Conservation (phyloP, 768 basidiomycete genomes). For the Auriculariales sp. region DNA sequence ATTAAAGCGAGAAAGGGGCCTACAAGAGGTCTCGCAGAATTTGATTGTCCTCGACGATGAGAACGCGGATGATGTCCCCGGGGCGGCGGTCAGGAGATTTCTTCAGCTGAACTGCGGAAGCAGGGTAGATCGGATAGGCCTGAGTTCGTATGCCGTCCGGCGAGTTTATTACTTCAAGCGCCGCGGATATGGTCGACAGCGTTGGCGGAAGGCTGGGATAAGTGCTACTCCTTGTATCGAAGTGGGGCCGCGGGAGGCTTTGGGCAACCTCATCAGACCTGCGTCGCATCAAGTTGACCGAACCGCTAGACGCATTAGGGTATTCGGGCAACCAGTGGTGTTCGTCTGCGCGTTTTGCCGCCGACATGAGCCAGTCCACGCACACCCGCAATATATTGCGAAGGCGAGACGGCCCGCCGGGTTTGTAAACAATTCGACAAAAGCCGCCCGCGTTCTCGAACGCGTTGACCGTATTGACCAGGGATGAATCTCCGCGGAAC, state of each 20-base stretch:
- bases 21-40: constrained; percentile 75
- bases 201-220: background rate
- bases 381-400: constrained; percentile 49
- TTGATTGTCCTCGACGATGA: constrained; percentile 84
- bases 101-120: constrained; percentile 22
- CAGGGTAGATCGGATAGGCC: background rate
- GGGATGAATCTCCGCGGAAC: constrained; percentile 45
- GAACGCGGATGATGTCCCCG: constrained; percentile 40
- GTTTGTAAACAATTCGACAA: constrained; percentile 82
- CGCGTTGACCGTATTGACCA: constrained; percentile 49
- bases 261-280: background rate
- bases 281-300: background rate
- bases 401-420: constrained; percentile 68
- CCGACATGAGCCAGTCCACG: constrained; percentile 38
- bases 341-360: background rate
- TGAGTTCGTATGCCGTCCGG: constrained; percentile 1
- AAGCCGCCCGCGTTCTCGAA: constrained; percentile 75
- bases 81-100: constrained; percentile 33
- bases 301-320: background rate
- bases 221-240: background rate
- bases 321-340: background rate
- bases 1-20: constrained; percentile 15
- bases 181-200: background rate
- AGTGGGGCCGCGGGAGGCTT: background rate
- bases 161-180: constrained; percentile 31